Percentiles rank a stretch among this genome's conserved stretches.
Evolutionary conservation across 1,284 basidiomycete species (phyloP).

Genomic region (Moniliella sp.): DNA sequence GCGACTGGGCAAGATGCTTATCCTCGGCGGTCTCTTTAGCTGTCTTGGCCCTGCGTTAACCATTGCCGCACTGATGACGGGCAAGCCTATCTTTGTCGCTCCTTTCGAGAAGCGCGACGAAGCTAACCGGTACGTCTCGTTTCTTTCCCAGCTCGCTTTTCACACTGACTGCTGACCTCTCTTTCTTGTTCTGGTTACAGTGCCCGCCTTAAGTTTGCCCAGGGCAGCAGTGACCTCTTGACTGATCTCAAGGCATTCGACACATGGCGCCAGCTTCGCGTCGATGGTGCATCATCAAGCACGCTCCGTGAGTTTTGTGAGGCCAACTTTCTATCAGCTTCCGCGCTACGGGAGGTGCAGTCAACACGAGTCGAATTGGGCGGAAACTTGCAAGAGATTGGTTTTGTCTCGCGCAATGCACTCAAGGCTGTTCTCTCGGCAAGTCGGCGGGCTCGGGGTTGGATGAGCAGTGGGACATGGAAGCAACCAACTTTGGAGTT

Average conservation of each 20-base stretch:
- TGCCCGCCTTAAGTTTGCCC: constrained; percentile 48
- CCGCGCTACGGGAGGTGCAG: constrained; percentile 58
- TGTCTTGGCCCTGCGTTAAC: constrained; percentile 27
- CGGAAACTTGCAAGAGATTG: constrained; percentile 49
- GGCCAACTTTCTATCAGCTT: constrained; percentile 60
- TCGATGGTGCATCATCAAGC: constrained; percentile 39
- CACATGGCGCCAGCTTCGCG: constrained; percentile 43
- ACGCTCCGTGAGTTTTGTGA: constrained; percentile 52
- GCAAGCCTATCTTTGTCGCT: constrained; percentile 61
- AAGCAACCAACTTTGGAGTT: constrained; percentile 13
- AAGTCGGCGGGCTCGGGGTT: too few relatives aligned
- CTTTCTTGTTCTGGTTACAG: too few relatives aligned
- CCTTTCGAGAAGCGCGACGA: constrained; percentile 66
- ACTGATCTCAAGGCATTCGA: constrained; percentile 60
- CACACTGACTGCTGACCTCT: too few relatives aligned
- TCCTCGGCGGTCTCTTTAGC: constrained; percentile 26
- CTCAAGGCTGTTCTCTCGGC: constrained; percentile 3
- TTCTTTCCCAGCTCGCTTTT: too few relatives aligned
- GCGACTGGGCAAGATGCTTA: constrained; percentile 56
- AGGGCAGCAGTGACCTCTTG: constrained; percentile 60
- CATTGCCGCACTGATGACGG: constrained; percentile 54
- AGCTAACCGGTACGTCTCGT: constrained; percentile 49
- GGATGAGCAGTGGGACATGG: too few relatives aligned
- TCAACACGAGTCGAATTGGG: constrained; percentile 59
- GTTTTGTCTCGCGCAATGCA: constrained; percentile 41